Evolutionary conservation across 176 grass and related monocot species (phyloP).

Genomic region (Ensete glaucum): DNA sequence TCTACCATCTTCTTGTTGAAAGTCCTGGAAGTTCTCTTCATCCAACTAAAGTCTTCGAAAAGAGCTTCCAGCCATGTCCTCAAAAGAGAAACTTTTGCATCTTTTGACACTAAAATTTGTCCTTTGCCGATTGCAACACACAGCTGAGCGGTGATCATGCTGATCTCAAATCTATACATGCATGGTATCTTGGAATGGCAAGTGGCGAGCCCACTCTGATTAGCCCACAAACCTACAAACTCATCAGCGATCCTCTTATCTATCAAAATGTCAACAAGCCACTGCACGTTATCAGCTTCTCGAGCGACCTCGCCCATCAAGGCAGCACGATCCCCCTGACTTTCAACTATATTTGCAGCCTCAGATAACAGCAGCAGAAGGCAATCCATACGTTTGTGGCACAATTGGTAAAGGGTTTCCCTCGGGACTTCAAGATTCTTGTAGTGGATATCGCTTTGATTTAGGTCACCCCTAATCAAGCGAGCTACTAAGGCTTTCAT

Average conservation of each 20-base stretch:
- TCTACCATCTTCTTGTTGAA: slow-evolving; percentile 19
- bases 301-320: slow-evolving; percentile 15
- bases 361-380: slow-evolving; percentile 3
- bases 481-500: slow-evolving; percentile 13
- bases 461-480: slow-evolving; percentile 10
- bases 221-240: slow-evolving; percentile 8
- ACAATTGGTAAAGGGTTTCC: slow-evolving; percentile 17
- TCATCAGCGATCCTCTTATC: slow-evolving; percentile 12
- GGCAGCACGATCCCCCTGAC: not conserved
- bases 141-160: slow-evolving; percentile 17
- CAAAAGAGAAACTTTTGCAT: slow-evolving; percentile 9
- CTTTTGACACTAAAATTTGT: slow-evolving; percentile 15
- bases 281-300: slow-evolving; percentile 19
- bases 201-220: not conserved
- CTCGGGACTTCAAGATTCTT: slow-evolving; percentile 7
- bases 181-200: slow-evolving; percentile 20
- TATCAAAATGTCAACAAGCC: slow-evolving; percentile 19
- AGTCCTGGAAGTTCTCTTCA: slow-evolving; percentile 13
- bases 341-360: not conserved
- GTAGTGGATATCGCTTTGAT: not conserved
- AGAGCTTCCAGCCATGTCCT: slow-evolving; percentile 18
- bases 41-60: slow-evolving; percentile 18
- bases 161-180: slow-evolving; percentile 23
- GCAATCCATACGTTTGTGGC: not conserved
- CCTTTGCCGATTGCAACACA: slow-evolving; percentile 17